Evolutionary conservation across 805 yeast genomes (phyloP), one percentile per base, ranked within the genome.

Genomic region (Yarrowia yakushimensis): DNA sequence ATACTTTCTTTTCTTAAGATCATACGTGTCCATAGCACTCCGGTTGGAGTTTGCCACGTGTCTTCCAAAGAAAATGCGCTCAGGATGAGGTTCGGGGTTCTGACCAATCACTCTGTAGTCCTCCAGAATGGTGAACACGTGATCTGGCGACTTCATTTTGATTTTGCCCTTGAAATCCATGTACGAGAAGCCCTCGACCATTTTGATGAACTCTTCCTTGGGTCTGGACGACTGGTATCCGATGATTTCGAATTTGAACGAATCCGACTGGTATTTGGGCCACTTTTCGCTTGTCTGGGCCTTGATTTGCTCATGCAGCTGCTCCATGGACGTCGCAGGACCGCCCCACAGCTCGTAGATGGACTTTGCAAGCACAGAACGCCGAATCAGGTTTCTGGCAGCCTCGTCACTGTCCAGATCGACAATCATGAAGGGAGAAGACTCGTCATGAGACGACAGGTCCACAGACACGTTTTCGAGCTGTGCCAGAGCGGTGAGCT

Each of bases 271-370:
- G 70, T 80, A 84, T 2, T 69, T 68, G 18, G 43, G 45, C 80
- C 70, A 62, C 62, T 67, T 17, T 43, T 63, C 12, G 20, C 36
- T 28, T 10, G 46, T 65, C 69, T 77, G 65, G 65, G 71, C 31
- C 64, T 76, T 72, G 15, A 85, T 78, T 57, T 75, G 76, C 11
- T 71, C 74, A 69, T 91, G 97, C 37, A 92, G 72, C 34, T 78
- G 80, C 0, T 81, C 85, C 60, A 84, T 71, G 4, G 78, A 76
- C 0, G 65, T 64, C 0, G 94, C 97, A 55, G 78, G 73, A 0
- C 96, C 96, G 34, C 61, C 61, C 90, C 94, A 91, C 4, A 88
- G 73, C 68, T 92, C 96, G 71, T 90, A 94, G 31, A 93, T 84
- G 0, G 89, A 89, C 63, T 85, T 81, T 3, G 87, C 79, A 39